Base-by-base conservation (phyloP, 371 early-diverging fungal genomes). In the Mucor circinelloides region DNA sequence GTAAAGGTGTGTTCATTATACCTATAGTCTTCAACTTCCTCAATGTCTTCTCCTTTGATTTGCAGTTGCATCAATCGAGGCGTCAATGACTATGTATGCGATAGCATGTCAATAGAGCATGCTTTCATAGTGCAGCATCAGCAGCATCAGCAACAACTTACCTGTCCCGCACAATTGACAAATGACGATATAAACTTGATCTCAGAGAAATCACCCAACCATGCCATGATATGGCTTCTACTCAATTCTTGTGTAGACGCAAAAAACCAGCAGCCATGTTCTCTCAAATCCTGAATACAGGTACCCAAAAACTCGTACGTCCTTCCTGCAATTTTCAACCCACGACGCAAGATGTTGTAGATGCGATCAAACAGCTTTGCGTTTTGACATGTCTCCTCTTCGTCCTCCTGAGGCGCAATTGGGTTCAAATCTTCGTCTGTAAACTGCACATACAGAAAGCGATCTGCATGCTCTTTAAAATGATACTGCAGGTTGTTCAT, bases 251-350 rank as follows among this genome's bases (percentile, higher is more conserved):
- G 30, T 1, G 58, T 66, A 3, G 74, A 42, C 0, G 82, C 70
- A 69, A 92, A 87, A 71, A 92, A 92, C 94, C 93, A 94, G 13
- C 90, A 90, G 17, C 81, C 77, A 59, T 91, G 90, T n/a, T 79
- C 80, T 13, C 84, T 78, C 23, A 93, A 60, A 57, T 91, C 90
- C 3, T 85, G 84, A 3, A 80, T 75, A 0, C 91, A 91, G 54
- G 87, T 85, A 6, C 91, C 92, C 23, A 93, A 57, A 66, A 91
- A 93, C n/a, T 89, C 84, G 65, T 88, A 93, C 4, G 72, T 75
- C 1, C 85, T 77, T 7, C 78, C 65, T 6, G 87, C 89, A 34
- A 91, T 74, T 28, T 65, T 67, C 25, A 93, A 70, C 6, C 93
- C 93, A n/a, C 76, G 55, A 5, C 68, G 58, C 10, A 93, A 58